These are phyloP conservation scores for Phaeoacremonium minimum DNA, from an alignment of 2,329 filamentous ascomycete genomes.

Conservation along the genomic window DNA sequence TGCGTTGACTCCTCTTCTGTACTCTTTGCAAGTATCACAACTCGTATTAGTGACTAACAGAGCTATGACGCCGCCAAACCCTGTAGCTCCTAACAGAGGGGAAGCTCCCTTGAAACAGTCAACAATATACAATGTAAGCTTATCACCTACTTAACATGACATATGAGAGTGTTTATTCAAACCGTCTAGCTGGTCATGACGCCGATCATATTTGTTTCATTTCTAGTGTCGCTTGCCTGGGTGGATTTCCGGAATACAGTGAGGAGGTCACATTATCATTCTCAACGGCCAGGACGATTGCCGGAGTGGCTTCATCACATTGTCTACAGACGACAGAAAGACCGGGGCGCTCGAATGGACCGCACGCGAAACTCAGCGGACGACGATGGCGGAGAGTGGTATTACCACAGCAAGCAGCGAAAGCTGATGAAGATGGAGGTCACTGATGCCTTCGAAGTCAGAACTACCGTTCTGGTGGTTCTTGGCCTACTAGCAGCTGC, in stretches of 20 bases:
- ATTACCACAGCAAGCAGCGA: constrained; percentile 53
- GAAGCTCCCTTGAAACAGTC: constrained; percentile 10
- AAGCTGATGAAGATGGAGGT: constrained; percentile 60
- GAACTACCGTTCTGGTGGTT: constrained; percentile 45
- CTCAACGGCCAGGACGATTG: constrained; percentile 21
- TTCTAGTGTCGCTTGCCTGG: constrained; percentile 60
- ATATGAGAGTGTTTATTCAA: background rate
- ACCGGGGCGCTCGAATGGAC: constrained; percentile 24
- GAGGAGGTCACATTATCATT: constrained; percentile 37
- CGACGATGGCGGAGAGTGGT: constrained; percentile 26
- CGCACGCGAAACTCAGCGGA: constrained; percentile 3
- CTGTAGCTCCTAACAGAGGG: constrained; percentile 4
- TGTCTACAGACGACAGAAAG: constrained; percentile 33
- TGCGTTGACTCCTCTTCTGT: too few relatives aligned
- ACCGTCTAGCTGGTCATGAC: constrained; percentile 46
- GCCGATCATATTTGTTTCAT: constrained; percentile 59
- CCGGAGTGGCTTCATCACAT: constrained; percentile 35
- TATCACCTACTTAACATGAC: background rate
- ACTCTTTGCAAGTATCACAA: too few relatives aligned
- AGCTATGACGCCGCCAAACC: constrained; percentile 1
- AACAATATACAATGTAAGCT: constrained; percentile 16
- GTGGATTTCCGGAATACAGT: constrained; percentile 55
- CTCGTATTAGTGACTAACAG: too few relatives aligned
- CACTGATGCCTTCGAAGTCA: constrained; percentile 58
- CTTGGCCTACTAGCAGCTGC: constrained; percentile 33